Base-by-base conservation (phyloP, 306 rosid genomes). In the Sphenostylis stenocarpa region DNA sequence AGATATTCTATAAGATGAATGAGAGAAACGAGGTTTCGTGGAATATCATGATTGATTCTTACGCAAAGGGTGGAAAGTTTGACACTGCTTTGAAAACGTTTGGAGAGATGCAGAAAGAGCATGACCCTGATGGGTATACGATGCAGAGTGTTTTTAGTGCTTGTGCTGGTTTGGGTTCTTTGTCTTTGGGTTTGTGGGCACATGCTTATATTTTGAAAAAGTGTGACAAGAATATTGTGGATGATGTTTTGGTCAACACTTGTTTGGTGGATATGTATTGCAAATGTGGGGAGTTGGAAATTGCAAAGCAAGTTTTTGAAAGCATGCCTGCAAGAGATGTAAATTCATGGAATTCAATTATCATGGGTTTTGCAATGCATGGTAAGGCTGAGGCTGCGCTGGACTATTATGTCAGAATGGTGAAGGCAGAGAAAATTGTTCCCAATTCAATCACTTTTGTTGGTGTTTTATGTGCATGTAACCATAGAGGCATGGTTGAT, bases 221-320 rank as follows among this genome's bases (percentile, higher is more conserved):
- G 79, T 45, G 73, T 63, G 85, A 68, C 12, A 45, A 34, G 20
- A 71, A 39, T 13, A 31, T 87, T 29, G 77, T 57, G 41, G 20
- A 4, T 57, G 88, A 91, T 82, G 86, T 86, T 52, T 83, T 83
- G 73, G 74, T 90, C 16, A 86, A 88, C 57, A 79, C 87, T 79
- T 78, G 90, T 34, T 87, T 88, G 83, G 91, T 94, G 73, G 90
- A 91, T 73, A 88, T 91, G 98, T 94, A 91, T 57, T 86, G 90
- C 72, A 94, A 88, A 68, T 88, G 97, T 81, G 96, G 97, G 56
- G 81, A 82, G 3, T 51, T 90, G 72, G 90, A 84, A 77, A 41
- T 91, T 56, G 98, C 96, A 47, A 66, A 47, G 57, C 89, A 85
- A 48, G 88, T 90, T 13, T 91, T 91, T 47, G 93, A 90, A 57